These are phyloP conservation scores for Nematocida displodere DNA, from an alignment of 371 early-diverging fungal genomes.

Conservation along the genomic window DNA sequence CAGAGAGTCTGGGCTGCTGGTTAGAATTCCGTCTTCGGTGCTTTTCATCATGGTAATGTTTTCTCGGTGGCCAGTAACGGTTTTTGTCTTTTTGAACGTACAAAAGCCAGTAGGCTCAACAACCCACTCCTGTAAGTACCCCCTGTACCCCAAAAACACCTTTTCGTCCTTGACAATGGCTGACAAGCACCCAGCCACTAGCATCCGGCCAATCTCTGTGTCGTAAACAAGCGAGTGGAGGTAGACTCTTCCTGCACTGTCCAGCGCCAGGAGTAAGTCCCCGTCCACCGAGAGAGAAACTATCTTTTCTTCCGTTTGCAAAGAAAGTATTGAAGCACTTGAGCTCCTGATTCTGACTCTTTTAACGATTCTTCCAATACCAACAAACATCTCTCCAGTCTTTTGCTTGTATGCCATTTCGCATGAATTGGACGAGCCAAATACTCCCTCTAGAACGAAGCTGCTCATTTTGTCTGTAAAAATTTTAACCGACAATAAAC, in stretches of 20 bases:
- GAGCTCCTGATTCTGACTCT: constrained; percentile 15
- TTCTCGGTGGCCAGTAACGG: constrained; percentile 33
- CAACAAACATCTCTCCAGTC: constrained; percentile 29
- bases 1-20: constrained; percentile 10
- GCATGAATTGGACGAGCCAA: constrained; percentile 2
- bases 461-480: constrained; percentile 6
- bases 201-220: constrained; percentile 45
- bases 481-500: constrained; percentile 4
- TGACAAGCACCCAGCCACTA: neutral
- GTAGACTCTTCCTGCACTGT: constrained; percentile 13
- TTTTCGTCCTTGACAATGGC: neutral
- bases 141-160: constrained; percentile 15
- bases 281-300: constrained; percentile 12
- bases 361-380: constrained; percentile 16
- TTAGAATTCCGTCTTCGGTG: constrained; percentile 16
- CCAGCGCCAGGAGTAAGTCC: constrained; percentile 28
- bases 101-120: constrained; percentile 9
- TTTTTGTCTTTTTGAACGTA: constrained; percentile 15
- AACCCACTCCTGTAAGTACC: constrained; percentile 40
- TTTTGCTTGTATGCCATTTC: constrained; percentile 4
- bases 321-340: neutral
- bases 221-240: constrained; percentile 20
- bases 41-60: neutral
- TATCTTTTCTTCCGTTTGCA: constrained; percentile 29
- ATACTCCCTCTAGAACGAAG: constrained; percentile 16